Base-by-base conservation (phyloP, 1,284 basidiomycete species). In the Sutorius eximius region DNA sequence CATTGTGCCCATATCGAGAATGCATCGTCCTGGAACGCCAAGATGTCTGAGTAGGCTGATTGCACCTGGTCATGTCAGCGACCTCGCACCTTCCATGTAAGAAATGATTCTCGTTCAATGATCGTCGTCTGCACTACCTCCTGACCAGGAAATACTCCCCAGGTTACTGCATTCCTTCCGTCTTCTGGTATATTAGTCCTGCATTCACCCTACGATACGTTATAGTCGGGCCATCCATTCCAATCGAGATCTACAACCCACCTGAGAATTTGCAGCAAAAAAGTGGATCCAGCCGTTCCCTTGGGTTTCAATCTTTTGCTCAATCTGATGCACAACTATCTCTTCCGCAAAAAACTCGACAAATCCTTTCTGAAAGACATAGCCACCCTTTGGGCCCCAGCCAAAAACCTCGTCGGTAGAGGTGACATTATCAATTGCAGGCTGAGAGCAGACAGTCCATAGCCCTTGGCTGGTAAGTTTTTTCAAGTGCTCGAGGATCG, bases 381-480 rank as follows among this genome's bases (percentile, higher is more conserved):
- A 95, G 5, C 96, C 96, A 11, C 85, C 87, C 45, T 80, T 78
- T 7, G 96, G 97, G 6, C 96, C 96, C 87, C 96, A 99, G 1
- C 96, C 97, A 57, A 95, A 85, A 0, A 89, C 75, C 13, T 82
- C 78, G 67, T 96, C 87, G 58, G 83, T 79, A 40, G 91, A 94
- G 41, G 72, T 75, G 13, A 77, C 83, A 5, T 90, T 91, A 67
- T 98, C 90, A 8, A 98, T 87, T 1, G 94, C 91, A 18, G 97
- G 96, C 71, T 99, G 97, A 18, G 95, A 98, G 9, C 94, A 94
- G 27, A 99, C 92, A 4, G 97, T 98, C 93, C 96, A 97, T 84
- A 93, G 91, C 3, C 89, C 87, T 53, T 77, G 74, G 38, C 76
- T 71, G 7, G 91, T 99, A 52, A 99, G 80, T 50, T 77, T 77